Percentiles rank a stretch among this genome's conserved stretches.
These are phyloP conservation scores for Aspergillus costaricaensis DNA, from an alignment of 2,329 filamentous ascomycete species.

Conservation along the genomic window DNA sequence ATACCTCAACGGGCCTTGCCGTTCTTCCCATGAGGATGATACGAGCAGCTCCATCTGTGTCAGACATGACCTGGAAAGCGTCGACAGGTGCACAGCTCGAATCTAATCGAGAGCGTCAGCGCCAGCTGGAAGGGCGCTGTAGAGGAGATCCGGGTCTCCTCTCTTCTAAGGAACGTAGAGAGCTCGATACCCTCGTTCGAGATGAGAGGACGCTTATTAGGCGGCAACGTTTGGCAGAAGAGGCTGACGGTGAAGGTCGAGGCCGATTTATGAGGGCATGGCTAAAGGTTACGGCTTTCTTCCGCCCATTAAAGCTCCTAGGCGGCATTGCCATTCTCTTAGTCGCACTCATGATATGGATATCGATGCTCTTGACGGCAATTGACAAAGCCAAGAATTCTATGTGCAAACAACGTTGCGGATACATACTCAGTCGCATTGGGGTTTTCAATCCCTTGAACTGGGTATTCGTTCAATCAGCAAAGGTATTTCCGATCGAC, in stretches of 20 bases:
- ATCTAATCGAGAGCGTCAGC: constrained; percentile 85
- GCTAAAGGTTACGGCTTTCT: constrained; percentile 77
- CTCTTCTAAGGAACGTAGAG: constrained; percentile 80
- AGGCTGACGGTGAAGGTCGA: constrained; percentile 65
- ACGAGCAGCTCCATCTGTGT: constrained; percentile 85
- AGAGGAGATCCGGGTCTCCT: constrained; percentile 73
- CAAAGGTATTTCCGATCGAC: constrained; percentile 85
- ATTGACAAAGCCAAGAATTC: constrained; percentile 98
- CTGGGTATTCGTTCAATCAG: constrained; percentile 78
- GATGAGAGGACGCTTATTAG: constrained; percentile 92
- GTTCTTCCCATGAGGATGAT: constrained; percentile 87
- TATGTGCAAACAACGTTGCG: constrained; percentile 83
- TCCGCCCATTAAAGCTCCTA: constrained; percentile 85
- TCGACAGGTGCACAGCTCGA: constrained; percentile 79
- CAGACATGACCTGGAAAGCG: constrained; percentile 74
- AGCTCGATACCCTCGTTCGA: constrained; percentile 81
- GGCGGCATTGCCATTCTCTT: constrained; percentile 77
- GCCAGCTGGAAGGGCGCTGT: constrained; percentile 85
- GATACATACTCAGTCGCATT: constrained; percentile 84
- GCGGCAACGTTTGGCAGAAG: constrained; percentile 81
- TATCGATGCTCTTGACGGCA: constrained; percentile 90
- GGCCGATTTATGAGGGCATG: constrained; percentile 72
- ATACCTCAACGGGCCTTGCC: constrained; percentile 85
- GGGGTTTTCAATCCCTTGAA: constrained; percentile 96
- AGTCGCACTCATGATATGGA: constrained; percentile 74